Conservation (phyloP, 1,139 yeast species). For the Hemisphaericaspora xylofermentans region DNA sequence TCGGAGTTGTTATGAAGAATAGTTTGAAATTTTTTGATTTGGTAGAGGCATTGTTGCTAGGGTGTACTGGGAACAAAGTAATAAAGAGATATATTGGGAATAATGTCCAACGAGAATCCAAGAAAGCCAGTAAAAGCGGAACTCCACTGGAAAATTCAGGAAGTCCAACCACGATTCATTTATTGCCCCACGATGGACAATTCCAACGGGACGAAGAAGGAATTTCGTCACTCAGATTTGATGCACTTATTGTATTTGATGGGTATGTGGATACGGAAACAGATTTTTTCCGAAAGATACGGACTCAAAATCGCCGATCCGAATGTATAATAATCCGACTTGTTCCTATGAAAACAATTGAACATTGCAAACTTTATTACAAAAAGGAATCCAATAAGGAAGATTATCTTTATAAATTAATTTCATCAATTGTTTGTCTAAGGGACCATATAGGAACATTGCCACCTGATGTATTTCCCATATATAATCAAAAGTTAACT, state of each 20-base stretch:
- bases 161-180: conserved; percentile 31
- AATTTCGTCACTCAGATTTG: conserved; percentile 42
- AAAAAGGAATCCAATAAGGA: conserved; percentile 28
- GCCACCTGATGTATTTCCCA: conserved; percentile 78
- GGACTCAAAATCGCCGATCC: conserved; percentile 32
- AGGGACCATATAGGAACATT: conserved; percentile 82
- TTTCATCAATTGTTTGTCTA: conserved; percentile 81
- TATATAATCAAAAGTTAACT: conserved; percentile 64
- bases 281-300: conserved; percentile 28
- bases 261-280: conserved; percentile 53
- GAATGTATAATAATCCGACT: conserved; percentile 63
- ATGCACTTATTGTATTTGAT: conserved; percentile 69
- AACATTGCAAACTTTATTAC: conserved; percentile 58
- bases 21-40: conserved; percentile 60
- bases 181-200: conserved; percentile 45
- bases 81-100: conserved; percentile 70
- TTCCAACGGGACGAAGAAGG: conserved; percentile 28
- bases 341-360: conserved; percentile 77
- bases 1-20: conserved; percentile 41
- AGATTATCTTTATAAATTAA: conserved; percentile 60
- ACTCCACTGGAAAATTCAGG: conserved; percentile 9
- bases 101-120: conserved; percentile 36
- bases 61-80: conserved; percentile 55
- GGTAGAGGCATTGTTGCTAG: conserved; percentile 72
- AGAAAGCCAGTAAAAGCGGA: conserved; percentile 22